A percentile compares a stretch with the other conserved stretches of the same genome.
These are phyloP conservation scores for Solanum etuberosum DNA, from an alignment of 257 asterid genomes.

Conservation along the genomic window DNA sequence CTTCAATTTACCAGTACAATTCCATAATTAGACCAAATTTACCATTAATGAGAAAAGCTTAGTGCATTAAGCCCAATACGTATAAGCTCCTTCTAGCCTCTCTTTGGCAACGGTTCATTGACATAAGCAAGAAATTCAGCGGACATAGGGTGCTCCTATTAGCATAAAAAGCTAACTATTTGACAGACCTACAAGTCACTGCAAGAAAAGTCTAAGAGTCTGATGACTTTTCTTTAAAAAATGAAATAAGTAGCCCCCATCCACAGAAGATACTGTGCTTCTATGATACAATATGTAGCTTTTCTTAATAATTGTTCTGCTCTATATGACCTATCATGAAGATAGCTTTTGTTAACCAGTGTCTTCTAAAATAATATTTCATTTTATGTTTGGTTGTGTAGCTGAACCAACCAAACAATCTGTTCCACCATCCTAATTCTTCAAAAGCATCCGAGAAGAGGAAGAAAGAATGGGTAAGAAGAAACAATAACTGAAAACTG, in stretches of 20 bases:
- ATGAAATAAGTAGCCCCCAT: not conserved
- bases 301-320: not conserved
- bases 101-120: not conserved
- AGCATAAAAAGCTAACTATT: not conserved
- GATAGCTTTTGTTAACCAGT: not conserved
- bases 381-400: not conserved
- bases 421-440: not conserved
- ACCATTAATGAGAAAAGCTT: not conserved
- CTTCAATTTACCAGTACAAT: not conserved
- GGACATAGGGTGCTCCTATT: not conserved
- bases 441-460: not conserved
- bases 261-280: not conserved
- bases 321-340: not conserved
- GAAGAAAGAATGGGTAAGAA: conserved; percentile 1
- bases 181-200: not conserved
- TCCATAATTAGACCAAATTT: not conserved
- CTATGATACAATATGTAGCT: not conserved
- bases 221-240: not conserved
- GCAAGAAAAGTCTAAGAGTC: not conserved
- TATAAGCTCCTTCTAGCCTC: not conserved
- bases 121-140: not conserved
- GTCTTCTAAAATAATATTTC: not conserved
- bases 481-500: not conserved
- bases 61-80: not conserved
- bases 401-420: not conserved